Base-by-base conservation (phyloP, 176 grass and related monocot species). In the Tuctoria greenei region DNA sequence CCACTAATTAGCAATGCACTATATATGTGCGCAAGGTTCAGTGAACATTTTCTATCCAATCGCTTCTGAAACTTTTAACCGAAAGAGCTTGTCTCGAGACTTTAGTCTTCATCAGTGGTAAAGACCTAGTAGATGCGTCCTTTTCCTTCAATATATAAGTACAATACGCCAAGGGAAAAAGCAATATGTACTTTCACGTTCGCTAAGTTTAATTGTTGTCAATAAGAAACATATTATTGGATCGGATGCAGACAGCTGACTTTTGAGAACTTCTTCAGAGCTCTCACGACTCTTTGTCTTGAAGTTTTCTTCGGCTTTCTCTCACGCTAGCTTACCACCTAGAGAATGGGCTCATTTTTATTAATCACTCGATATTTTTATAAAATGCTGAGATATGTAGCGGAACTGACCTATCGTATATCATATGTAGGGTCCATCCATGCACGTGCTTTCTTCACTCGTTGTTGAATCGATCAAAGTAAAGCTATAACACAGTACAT, bases 91-190 rank as follows among this genome's bases (percentile, higher is more conserved):
- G 41, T 60, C 52, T 72, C 17, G 38, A 70, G 43, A 44, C 70
- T 66, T 61, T 57, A 7, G 21, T 43, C 54, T 9, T 43, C 21
- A 20, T 76, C 27, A 66, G 17, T 65, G 73, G 47, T 15, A 50
- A 31, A 77, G 38, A 21, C 23, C 54, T 16, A 9, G 44, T 6
- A 50, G 31, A 54, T 34, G 10, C 15, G 13, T 61, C 45, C 27
- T 35, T 20, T 41, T 76, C 28, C 20, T 54, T 68, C 20, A 37
- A 35, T 26, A 58, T 58, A 12, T 13, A 11, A 39, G 41, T 42
- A 74, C 61, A 46, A 74, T 54, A 73, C 72, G 61, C 79, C 73
- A 73, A 79, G 34, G 36, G 5, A 55, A 74, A 81, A 83, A 54
- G 35, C 67, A 73, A 20, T 61, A 0, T 7, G 0, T 20, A 20